phyloP scores from a whole-genome alignment of 2,329 filamentous ascomycete genomes.

The Botrytis deweyae region DNA sequence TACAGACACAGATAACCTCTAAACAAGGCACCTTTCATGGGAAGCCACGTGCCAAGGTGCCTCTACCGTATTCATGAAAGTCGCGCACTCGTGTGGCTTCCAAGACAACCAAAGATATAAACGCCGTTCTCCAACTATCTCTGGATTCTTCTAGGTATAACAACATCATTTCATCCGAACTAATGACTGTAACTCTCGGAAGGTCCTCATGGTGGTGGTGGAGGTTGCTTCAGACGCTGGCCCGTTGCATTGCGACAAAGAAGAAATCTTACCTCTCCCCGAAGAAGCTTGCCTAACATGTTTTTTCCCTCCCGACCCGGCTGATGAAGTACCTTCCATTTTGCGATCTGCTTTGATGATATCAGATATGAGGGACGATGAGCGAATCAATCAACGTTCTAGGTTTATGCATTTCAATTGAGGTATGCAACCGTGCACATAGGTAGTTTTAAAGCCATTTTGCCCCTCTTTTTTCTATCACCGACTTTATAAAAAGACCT shows the following conservation, averaged over 20 bases:
- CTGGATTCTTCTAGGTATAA: not conserved
- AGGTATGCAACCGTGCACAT: not conserved
- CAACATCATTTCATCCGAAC: not conserved
- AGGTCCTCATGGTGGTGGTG: not conserved
- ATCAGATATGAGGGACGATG: not conserved
- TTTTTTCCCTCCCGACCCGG: constrained; percentile 7
- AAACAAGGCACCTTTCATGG: not conserved
- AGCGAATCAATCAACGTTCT: not conserved
- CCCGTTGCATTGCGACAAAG: not conserved
- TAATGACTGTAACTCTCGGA: not conserved
- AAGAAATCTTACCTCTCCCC: constrained; percentile 17
- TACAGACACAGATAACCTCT: not conserved
- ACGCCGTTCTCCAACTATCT: not conserved
- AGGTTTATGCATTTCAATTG: not conserved
- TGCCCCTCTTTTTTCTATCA: not conserved
- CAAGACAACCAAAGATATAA: not conserved
- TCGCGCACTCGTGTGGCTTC: not conserved
- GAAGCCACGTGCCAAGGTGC: not conserved
- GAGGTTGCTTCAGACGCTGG: not conserved
- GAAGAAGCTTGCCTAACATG: constrained; percentile 20
- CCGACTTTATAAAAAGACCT: not conserved
- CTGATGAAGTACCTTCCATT: constrained; percentile 16
- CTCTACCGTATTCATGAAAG: not conserved
- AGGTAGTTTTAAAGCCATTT: not conserved
- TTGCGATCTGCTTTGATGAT: not conserved